Evolutionary conservation across 768 basidiomycete genomes (phyloP), one percentile per base, ranked within the genome.

Genomic region (Boletus sp.): DNA sequence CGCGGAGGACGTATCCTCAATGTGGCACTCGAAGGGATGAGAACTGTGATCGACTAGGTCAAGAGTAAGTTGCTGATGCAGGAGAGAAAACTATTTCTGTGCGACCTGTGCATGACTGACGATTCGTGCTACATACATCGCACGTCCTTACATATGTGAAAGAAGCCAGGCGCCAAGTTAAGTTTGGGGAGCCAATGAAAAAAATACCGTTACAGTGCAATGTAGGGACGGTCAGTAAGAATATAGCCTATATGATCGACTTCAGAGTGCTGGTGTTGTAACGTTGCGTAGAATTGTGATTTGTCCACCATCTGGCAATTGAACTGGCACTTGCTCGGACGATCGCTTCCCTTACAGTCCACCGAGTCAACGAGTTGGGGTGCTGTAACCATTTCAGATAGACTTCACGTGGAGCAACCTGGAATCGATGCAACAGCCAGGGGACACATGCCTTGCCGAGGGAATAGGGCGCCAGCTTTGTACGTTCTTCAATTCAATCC

Each of bases 141-240:
- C 41, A 44, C 50, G 15, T 34, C 14, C 42, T 19, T 50, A 40
- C 25, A 52, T 32, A 27, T 35, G 42, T 54, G 41, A 54, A 54
- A 38, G 52, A 45, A 54, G 51, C 33, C 25, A 54, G 33, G 30
- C 17, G 25, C 25, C 10, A 35, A 34, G 25, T 25, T 27, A 34
- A 21, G 51, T 54, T 53, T 41, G 6, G 15, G 25, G 53, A 42
- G 27, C 40, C 40, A 54, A 53, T 53, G 38, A 27, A 29, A 25
- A 21, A 37, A 25, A n/a, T 19, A 30, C 37, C 33, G 25, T 38
- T 3, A n/a, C 30, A 15, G 17, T 51, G 17, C 25, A n/a, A 51
- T 14, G 14, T 27, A 29, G 11, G 30, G 23, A n/a, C 5, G 7
- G 19, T 19, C 13, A n/a, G 32, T 11, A 33, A 9, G 2, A 7